Evolutionary conservation across 2,329 filamentous ascomycete species (phyloP).

Genomic region (Botryosphaeria dothidea): DNA sequence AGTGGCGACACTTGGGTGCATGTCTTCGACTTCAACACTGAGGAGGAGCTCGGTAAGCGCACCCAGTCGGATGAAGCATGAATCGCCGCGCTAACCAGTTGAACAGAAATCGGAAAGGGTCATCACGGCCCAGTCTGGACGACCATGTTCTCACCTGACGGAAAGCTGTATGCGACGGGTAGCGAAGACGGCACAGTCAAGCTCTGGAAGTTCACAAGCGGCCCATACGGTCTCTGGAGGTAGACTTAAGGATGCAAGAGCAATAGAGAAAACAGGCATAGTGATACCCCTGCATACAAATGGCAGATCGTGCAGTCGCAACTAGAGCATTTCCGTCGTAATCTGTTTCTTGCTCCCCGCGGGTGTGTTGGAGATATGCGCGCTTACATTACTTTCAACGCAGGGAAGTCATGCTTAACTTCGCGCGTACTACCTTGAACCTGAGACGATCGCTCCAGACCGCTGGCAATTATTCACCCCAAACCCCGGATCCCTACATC

Average conservation of each 20-base stretch:
- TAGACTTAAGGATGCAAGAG: slow-evolving; percentile 29
- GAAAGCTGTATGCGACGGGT: slow-evolving; percentile 92
- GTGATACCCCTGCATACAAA: slow-evolving; percentile 17
- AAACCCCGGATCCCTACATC: background rate
- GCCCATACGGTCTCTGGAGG: slow-evolving; percentile 67
- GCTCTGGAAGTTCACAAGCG: slow-evolving; percentile 71
- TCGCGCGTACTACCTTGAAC: background rate
- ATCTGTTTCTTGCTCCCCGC: background rate
- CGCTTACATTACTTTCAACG: background rate
- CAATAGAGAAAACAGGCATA: slow-evolving; percentile 18
- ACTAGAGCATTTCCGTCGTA: background rate
- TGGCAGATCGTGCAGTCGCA: slow-evolving; percentile 5
- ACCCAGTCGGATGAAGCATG: background rate
- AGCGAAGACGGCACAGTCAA: slow-evolving; percentile 98
- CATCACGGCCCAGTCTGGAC: slow-evolving; percentile 99
- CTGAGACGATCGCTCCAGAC: background rate
- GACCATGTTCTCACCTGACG: slow-evolving; percentile 89
- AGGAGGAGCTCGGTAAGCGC: slow-evolving; percentile 69
- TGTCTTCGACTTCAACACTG: slow-evolving; percentile 85
- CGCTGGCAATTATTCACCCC: background rate
- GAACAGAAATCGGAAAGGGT: slow-evolving; percentile 83
- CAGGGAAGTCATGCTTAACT: slow-evolving; percentile 1
- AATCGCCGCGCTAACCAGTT: slow-evolving; percentile 4
- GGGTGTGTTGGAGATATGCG: background rate
- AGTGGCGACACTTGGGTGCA: slow-evolving; percentile 95